Evolutionary conservation across 352 stramenopile genomes (phyloP), one percentile per base, ranked within the genome.

Genomic region (Globisporangium ultimum): DNA sequence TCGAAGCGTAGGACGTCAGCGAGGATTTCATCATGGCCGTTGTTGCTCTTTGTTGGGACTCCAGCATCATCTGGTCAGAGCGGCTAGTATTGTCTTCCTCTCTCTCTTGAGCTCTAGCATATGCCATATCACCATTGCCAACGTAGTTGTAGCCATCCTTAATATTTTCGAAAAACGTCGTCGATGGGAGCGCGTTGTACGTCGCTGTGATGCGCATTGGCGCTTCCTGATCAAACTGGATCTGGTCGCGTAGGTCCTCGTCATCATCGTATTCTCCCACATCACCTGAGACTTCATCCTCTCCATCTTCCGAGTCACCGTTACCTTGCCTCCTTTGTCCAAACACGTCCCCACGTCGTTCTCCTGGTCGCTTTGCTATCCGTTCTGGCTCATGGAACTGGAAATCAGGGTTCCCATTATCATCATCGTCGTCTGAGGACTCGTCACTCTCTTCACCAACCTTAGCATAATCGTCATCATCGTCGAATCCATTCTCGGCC

Each of bases 331-430:
- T 34, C 13, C 0, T 43, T 6, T 28, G 24, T 6, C 34, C 28
- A 28, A 24, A 24, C 17, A 28, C 20, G 42, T 34, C 17, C 13
- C 24, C 36, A 10, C n/a, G 43, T n/a, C 28, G 42, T 28, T 5
- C 5, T 28, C 24, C 42, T 13, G 41, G 12, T 21, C 41, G 4
- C 41, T 43, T 21, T 41, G 21, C 21, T 53, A 13, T 21, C 12
- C 47, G 32, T 45, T 60, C 53, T 6, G 53, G 53, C 20, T 61
- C 55, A 10, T 61, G 46, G 32, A 61, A 61, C 47, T 41, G 34
- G 24, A 61, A 61, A 32, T 61, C 46, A 3, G 55, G 55, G 20
- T 61, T 55, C 28, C 46, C 28, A 17, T 60, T 42, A 11, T 60
- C 45, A 28, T 61, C 46, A 28, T 28, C 24, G 24, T 28, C 24